Evolutionary conservation across 2,329 filamentous ascomycete species (phyloP).

Genomic region (Zymoseptoria pseudotritici): DNA sequence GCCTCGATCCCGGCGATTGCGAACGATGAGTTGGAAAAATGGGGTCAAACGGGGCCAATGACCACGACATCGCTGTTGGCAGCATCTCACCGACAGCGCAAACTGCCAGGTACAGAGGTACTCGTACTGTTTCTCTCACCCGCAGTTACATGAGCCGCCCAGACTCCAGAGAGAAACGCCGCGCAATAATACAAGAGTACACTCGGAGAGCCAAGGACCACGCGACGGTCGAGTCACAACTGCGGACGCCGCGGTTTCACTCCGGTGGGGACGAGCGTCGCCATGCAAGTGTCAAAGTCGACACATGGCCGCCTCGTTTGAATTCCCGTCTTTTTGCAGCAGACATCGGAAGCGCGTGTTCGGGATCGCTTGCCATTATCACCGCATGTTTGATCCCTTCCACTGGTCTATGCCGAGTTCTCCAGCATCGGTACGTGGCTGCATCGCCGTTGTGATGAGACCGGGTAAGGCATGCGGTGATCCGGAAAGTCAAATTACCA

Average conservation of each 20-base stretch:
- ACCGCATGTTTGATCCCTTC: background rate
- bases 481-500: background rate
- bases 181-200: background rate
- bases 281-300: too few relatives aligned
- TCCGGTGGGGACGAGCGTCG: background rate
- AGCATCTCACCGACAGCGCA: background rate
- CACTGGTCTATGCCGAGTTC: background rate
- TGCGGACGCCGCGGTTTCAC: background rate
- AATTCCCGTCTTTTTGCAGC: too few relatives aligned
- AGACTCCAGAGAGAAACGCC: background rate
- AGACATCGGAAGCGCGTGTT: background rate
- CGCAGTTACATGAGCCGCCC: background rate
- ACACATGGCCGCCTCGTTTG: too few relatives aligned
- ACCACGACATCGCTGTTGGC: background rate
- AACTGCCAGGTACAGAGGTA: background rate
- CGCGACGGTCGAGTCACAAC: too few relatives aligned
- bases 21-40: background rate
- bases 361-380: too few relatives aligned
- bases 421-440: background rate
- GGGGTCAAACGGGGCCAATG: too few relatives aligned
- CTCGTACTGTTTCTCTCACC: background rate
- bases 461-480: background rate
- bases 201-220: background rate
- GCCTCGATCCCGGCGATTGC: background rate
- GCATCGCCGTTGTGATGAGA: background rate